Conservation (phyloP, 179 eudicot species). For the Beta macrorhiza region DNA sequence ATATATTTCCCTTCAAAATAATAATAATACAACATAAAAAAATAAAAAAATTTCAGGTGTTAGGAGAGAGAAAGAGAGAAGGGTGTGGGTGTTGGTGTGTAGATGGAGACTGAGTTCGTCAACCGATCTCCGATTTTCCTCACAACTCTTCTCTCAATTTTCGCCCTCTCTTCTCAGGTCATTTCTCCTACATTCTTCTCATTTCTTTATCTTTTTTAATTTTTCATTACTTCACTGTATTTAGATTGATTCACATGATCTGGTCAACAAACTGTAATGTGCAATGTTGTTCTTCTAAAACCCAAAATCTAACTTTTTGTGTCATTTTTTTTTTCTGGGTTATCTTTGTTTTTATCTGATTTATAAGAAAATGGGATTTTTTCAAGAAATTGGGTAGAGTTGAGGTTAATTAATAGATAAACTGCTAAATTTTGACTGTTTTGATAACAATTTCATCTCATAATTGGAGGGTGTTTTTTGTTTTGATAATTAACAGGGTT, state of each 20-base stretch:
- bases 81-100: background rate
- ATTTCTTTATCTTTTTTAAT: background rate
- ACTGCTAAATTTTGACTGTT: background rate
- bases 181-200: background rate
- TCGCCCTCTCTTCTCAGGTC: slow-evolving; percentile 8
- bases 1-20: background rate
- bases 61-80: slow-evolving; percentile 3
- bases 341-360: background rate
- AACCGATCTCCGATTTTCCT: slow-evolving; percentile 7
- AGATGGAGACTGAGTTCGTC: slow-evolving; percentile 19
- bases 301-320: background rate
- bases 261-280: background rate
- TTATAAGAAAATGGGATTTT: background rate
- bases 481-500: too few relatives aligned
- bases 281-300: background rate
- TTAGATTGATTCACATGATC: slow-evolving; percentile 5
- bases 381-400: background rate
- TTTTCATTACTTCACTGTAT: background rate
- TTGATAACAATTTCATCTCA: background rate
- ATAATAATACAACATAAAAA: background rate
- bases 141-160: background rate
- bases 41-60: background rate
- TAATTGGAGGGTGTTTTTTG: too few relatives aligned
- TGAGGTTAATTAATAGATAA: background rate
- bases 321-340: background rate